These are phyloP conservation scores for Fusarium chuoi DNA, from an alignment of 2,329 filamentous ascomycete species.

Conservation along the genomic window DNA sequence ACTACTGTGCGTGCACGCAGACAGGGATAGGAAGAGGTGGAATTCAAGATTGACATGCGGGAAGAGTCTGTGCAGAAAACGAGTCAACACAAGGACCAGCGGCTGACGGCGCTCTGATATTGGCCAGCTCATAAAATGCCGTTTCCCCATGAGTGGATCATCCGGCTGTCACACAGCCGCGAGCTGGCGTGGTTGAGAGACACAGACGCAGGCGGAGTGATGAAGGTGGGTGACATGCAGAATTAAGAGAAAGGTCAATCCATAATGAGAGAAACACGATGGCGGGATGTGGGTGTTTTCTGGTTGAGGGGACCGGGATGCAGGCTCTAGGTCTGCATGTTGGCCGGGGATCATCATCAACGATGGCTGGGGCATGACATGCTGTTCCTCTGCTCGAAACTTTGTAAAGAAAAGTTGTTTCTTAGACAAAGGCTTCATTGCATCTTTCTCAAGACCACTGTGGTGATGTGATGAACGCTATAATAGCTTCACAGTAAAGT, in stretches of 20 bases:
- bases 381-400: conserved; percentile 12
- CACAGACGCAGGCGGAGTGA: conserved; percentile 36
- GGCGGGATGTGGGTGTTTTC: conserved; percentile 27
- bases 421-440: background rate
- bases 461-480: background rate
- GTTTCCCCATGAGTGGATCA: conserved; percentile 40
- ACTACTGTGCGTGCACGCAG: conserved; percentile 5
- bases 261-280: conserved; percentile 24
- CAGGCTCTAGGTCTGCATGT: conserved; percentile 6
- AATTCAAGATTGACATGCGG: conserved; percentile 47
- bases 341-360: conserved; percentile 6
- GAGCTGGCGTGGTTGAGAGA: conserved; percentile 34
- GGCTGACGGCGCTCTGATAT: conserved; percentile 63
- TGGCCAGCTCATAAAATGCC: conserved; percentile 54
- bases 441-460: background rate
- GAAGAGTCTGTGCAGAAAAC: conserved; percentile 36
- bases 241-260: conserved; percentile 12
- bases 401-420: background rate
- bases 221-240: conserved; percentile 44
- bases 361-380: conserved; percentile 18
- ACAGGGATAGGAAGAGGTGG: conserved; percentile 33
- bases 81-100: conserved; percentile 50
- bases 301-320: conserved; percentile 10
- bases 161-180: conserved; percentile 43
- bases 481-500: background rate